Evolutionary conservation across 345 rosid genomes (phyloP).

Genomic region (Populus tremula): DNA sequence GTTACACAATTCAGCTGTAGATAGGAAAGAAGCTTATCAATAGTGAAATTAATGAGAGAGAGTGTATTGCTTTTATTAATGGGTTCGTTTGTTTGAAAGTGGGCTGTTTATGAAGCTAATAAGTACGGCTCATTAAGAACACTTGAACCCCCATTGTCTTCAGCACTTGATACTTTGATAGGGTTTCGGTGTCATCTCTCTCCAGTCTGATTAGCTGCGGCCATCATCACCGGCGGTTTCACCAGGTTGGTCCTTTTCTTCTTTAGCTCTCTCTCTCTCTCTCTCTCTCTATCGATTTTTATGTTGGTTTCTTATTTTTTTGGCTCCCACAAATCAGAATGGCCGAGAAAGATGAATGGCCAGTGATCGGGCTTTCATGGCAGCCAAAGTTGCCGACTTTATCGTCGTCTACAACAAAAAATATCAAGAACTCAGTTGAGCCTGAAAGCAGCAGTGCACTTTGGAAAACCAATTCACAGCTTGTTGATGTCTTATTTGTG

Average conservation of each 20-base stretch:
- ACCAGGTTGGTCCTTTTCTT: background rate
- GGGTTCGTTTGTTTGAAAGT: background rate
- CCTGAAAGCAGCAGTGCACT: conserved; percentile 38
- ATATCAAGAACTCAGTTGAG: conserved; percentile 12
- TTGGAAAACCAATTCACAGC: conserved; percentile 60
- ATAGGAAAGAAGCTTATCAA: too few species aligned
- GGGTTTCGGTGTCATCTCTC: background rate
- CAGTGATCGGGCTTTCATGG: conserved; percentile 79
- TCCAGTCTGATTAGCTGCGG: background rate
- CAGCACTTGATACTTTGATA: too few species aligned
- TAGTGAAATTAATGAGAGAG: background rate
- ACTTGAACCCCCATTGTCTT: background rate
- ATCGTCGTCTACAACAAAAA: conserved; percentile 14
- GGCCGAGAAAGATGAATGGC: conserved; percentile 42
- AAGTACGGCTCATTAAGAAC: background rate
- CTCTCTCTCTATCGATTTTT: background rate
- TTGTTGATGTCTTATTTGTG: conserved; percentile 76
- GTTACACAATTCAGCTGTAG: too few species aligned
- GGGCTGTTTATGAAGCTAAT: background rate
- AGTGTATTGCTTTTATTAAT: background rate
- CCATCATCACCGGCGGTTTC: background rate
- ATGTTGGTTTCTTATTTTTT: background rate
- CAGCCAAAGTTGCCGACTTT: conserved; percentile 64
- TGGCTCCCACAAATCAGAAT: conserved; percentile 16
- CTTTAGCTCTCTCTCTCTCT: too few species aligned